Evolutionary conservation across 2,329 filamentous ascomycete genomes (phyloP).

Genomic region (Epichloe glyceriae): DNA sequence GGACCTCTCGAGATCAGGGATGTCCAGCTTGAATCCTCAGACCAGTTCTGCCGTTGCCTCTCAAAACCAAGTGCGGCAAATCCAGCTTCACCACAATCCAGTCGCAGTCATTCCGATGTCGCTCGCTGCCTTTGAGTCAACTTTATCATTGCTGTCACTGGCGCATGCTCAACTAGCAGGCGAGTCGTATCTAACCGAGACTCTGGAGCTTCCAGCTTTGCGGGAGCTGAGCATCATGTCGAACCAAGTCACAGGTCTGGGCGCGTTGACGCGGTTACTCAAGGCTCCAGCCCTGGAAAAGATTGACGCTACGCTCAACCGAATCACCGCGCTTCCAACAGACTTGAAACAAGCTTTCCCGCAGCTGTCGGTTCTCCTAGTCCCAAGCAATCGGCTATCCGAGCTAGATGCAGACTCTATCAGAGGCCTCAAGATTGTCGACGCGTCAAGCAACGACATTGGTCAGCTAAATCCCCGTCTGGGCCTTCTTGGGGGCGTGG

Average conservation of each 20-base stretch:
- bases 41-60: slow-evolving; percentile 42
- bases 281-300: slow-evolving; percentile 63
- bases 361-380: slow-evolving; percentile 54
- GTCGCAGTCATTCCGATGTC: slow-evolving; percentile 58
- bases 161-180: slow-evolving; percentile 60
- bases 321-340: slow-evolving; percentile 55
- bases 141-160: slow-evolving; percentile 58
- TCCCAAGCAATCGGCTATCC: slow-evolving; percentile 65
- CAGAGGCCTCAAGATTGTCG: slow-evolving; percentile 60
- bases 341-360: slow-evolving; percentile 55
- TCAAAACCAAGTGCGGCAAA: slow-evolving; percentile 36
- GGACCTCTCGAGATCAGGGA: slow-evolving; percentile 56
- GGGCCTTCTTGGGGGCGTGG: slow-evolving; percentile 56
- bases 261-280: slow-evolving; percentile 51
- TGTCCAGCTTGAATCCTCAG: slow-evolving; percentile 44
- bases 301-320: slow-evolving; percentile 72
- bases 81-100: slow-evolving; percentile 67
- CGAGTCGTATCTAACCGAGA: slow-evolving; percentile 50
- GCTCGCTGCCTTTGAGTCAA: slow-evolving; percentile 57
- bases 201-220: slow-evolving; percentile 58
- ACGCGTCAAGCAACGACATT: slow-evolving; percentile 78
- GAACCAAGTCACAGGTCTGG: slow-evolving; percentile 60
- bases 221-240: slow-evolving; percentile 63
- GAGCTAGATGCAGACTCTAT: slow-evolving; percentile 63
- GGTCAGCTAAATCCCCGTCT: slow-evolving; percentile 67